A percentile compares a stretch with the other conserved stretches of the same genome.
These are phyloP conservation scores for Elaeagnus macrophylla DNA, from an alignment of 306 rosid genomes.

Conservation along the genomic window DNA sequence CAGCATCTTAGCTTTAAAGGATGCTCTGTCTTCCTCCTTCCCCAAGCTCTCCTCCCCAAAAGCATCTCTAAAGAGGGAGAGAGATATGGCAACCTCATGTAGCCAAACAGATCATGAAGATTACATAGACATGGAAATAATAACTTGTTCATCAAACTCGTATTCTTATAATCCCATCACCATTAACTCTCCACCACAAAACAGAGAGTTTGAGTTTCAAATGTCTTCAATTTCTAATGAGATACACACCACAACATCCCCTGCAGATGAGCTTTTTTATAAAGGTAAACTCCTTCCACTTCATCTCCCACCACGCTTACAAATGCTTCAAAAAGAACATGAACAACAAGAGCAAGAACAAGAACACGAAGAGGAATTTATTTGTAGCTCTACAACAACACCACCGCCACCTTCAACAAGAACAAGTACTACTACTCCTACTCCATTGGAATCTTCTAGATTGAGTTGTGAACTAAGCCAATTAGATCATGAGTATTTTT, in stretches of 20 bases:
- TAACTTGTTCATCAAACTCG: constrained; percentile 29
- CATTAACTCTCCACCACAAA: constrained; percentile 42
- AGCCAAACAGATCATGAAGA: constrained; percentile 61
- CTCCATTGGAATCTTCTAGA: constrained; percentile 59
- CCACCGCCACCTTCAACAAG: constrained; percentile 25
- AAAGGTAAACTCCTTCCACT: constrained; percentile 96
- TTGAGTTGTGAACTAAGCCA: constrained; percentile 56
- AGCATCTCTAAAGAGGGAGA: constrained; percentile 33
- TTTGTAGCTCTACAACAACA: constrained; percentile 21
- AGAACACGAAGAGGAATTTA: constrained; percentile 1
- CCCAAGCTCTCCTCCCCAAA: constrained; percentile 55
- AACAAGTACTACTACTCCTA: constrained; percentile 31
- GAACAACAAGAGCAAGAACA: constrained; percentile 19
- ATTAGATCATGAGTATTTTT: constrained; percentile 44
- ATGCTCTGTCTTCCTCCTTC: constrained; percentile 37
- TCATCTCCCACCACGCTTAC: constrained; percentile 82
- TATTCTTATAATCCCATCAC: constrained; percentile 27
- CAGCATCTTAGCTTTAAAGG: constrained; percentile 33
- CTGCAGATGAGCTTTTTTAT: constrained; percentile 96
- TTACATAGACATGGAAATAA: constrained; percentile 81
- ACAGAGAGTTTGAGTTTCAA: constrained; percentile 88
- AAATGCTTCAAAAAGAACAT: constrained; percentile 66
- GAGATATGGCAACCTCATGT: constrained; percentile 27
- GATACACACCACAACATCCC: constrained; percentile 41
- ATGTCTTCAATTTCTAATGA: constrained; percentile 45